These are phyloP conservation scores for Mallotus nudiflorus DNA, from an alignment of 345 rosid species.

Conservation along the genomic window DNA sequence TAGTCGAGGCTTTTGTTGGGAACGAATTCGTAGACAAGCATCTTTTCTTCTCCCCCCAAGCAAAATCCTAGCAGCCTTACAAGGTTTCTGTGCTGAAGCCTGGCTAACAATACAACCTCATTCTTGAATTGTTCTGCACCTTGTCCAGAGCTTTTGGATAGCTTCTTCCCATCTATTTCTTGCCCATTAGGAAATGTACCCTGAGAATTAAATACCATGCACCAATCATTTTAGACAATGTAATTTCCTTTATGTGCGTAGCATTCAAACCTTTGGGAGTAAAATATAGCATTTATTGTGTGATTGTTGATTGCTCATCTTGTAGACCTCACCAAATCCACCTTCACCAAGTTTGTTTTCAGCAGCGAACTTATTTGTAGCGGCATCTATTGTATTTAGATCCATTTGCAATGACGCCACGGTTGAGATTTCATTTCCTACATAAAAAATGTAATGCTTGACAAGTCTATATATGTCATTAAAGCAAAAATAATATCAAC, in stretches of 20 bases:
- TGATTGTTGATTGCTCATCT: slow-evolving; percentile 32
- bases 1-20: slow-evolving; percentile 49
- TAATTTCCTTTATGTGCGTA: too few relatives aligned
- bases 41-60: slow-evolving; percentile 42
- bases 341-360: slow-evolving; percentile 67
- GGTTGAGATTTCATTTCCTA: slow-evolving; percentile 37
- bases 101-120: slow-evolving; percentile 44
- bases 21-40: slow-evolving; percentile 55
- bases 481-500: background rate
- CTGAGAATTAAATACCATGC: background rate
- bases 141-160: slow-evolving; percentile 41
- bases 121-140: slow-evolving; percentile 53
- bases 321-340: slow-evolving; percentile 68
- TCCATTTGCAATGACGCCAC: slow-evolving; percentile 48
- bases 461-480: background rate
- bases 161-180: slow-evolving; percentile 37
- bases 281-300: too few relatives aligned
- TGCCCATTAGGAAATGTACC: slow-evolving; percentile 4
- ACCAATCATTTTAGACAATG: too few relatives aligned
- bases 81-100: slow-evolving; percentile 56
- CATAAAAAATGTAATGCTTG: background rate
- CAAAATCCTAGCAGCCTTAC: slow-evolving; percentile 52
- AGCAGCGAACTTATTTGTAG: slow-evolving; percentile 50
- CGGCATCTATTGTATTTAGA: slow-evolving; percentile 35
- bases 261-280: background rate